These are phyloP conservation scores for Casaregolazyma suthepensis DNA, from an alignment of 1,139 yeast species.

Conservation along the genomic window DNA sequence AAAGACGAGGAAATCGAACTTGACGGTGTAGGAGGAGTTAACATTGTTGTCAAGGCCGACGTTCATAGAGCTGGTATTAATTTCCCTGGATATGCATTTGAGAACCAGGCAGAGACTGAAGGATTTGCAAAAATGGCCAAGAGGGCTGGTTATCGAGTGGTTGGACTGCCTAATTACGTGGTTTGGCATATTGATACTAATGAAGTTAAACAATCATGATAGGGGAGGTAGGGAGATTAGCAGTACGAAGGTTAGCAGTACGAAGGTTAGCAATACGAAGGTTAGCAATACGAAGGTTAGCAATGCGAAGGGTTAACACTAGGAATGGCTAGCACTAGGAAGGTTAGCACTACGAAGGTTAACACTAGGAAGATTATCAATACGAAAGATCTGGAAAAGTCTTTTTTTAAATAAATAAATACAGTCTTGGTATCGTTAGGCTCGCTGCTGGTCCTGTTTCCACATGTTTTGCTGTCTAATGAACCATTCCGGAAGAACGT, in stretches of 20 bases:
- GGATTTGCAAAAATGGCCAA: slow-evolving; percentile 87
- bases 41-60: slow-evolving; percentile 73
- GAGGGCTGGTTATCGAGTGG: slow-evolving; percentile 71
- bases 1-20: slow-evolving; percentile 61
- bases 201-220: slow-evolving; percentile 16
- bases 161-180: slow-evolving; percentile 85
- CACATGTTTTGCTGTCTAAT: slow-evolving; percentile 54
- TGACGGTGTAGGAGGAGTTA: slow-evolving; percentile 91
- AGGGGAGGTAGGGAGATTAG: too few relatives aligned
- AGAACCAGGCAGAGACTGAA: slow-evolving; percentile 84
- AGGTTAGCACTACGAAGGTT: too few relatives aligned
- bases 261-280: too few relatives aligned
- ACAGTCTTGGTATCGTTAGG: neutral
- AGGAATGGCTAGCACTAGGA: too few relatives aligned
- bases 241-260: too few relatives aligned
- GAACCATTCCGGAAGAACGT: slow-evolving; percentile 68
- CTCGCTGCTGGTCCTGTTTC: slow-evolving; percentile 52
- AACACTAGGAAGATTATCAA: too few relatives aligned
- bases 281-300: too few relatives aligned
- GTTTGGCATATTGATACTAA: slow-evolving; percentile 50
- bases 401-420: neutral
- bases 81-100: slow-evolving; percentile 84
- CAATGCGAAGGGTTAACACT: too few relatives aligned
- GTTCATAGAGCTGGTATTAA: slow-evolving; percentile 79
- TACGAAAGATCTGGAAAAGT: neutral